Percentiles rank a stretch among this genome's conserved stretches.
Evolutionary conservation across 1,284 basidiomycete genomes (phyloP).

Genomic region (Agroathelia rolfsii): DNA sequence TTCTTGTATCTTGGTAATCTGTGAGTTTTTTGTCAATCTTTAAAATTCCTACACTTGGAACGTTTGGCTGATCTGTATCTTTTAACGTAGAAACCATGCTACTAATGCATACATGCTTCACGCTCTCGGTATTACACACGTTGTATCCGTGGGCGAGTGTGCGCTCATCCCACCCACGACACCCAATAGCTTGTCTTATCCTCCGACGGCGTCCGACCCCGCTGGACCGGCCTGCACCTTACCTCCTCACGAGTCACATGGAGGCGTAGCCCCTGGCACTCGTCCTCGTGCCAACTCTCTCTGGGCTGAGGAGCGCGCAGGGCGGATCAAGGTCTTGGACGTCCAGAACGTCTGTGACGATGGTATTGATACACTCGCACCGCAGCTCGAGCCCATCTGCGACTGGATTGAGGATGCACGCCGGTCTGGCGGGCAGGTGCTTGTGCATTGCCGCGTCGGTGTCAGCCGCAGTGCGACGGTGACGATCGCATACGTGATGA

Average conservation of each 20-base stretch:
- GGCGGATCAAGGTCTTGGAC: conserved; percentile 81
- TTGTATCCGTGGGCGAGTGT: conserved; percentile 94
- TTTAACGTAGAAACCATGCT: conserved; percentile 70
- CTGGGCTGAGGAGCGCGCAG: conserved; percentile 80
- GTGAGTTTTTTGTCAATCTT: conserved; percentile 36
- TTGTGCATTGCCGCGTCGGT: conserved; percentile 95
- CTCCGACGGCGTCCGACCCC: conserved; percentile 21
- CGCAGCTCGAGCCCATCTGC: conserved; percentile 79
- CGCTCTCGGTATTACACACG: conserved; percentile 93
- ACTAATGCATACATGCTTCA: conserved; percentile 93
- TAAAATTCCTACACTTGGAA: background rate
- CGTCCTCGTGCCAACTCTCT: conserved; percentile 60
- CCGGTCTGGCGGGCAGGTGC: conserved; percentile 73
- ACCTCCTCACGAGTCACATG: too few relatives aligned
- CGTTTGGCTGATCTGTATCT: background rate
- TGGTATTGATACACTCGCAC: conserved; percentile 89
- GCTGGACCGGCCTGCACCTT: conserved; percentile 6
- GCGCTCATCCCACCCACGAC: conserved; percentile 74
- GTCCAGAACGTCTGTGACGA: conserved; percentile 90
- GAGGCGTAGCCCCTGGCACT: conserved; percentile 34
- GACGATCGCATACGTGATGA: conserved; percentile 96
- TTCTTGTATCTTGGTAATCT: conserved; percentile 95
- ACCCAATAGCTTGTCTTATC: too few relatives aligned
- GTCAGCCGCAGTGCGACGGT: conserved; percentile 91
- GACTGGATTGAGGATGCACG: conserved; percentile 90